Base-by-base conservation (phyloP, 768 basidiomycete species). In the Mycena rebaudengoi region DNA sequence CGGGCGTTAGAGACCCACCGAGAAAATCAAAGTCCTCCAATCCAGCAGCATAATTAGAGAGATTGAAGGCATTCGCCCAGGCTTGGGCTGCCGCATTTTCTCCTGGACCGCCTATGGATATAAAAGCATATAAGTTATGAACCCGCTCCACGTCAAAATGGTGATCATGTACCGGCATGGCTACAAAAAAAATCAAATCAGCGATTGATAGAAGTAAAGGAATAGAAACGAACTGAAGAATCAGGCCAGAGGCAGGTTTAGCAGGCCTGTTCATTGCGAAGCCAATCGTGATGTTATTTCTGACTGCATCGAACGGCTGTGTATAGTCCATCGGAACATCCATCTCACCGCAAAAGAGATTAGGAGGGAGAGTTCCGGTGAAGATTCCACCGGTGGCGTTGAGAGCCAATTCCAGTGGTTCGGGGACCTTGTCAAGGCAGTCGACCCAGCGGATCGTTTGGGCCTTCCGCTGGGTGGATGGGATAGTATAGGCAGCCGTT, bases 321-420 rank as follows among this genome's bases (percentile, higher is more conserved):
- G 55, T 55, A 12, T 62, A 66, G 32, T 66, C 65, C 60, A 62
- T 51, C 39, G 65, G 65, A 14, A 66, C 61, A 10, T 66, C 53
- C 44, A 66, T 53, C 39, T 62, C 49, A 13, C 65, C 65, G 29
- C 65, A 66, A 21, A 45, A 26, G 8, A 67, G 33, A 10, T 14
- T 67, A 10, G 56, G n/a, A 4, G 65, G 65, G 25, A 67, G 50
- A 1, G 29, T 20, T 6, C 46, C 49, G 29, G 13, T 21, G 18
- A 40, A 46, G 13, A 21, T 41, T 10, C 32, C 7, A 16, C 23
- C 29, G 16, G 62, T 64, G 55, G 52, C 16, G 28, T 64, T 64
- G 6, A 50, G 26, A 14, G 32, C 28, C 25, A 41, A 18, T 35
- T n/a, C 21, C 5, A 62, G 7, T n/a, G 60, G 60, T 16, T 60